Conservation (phyloP, 768 basidiomycete species). For the Phylloporus sp. region DNA sequence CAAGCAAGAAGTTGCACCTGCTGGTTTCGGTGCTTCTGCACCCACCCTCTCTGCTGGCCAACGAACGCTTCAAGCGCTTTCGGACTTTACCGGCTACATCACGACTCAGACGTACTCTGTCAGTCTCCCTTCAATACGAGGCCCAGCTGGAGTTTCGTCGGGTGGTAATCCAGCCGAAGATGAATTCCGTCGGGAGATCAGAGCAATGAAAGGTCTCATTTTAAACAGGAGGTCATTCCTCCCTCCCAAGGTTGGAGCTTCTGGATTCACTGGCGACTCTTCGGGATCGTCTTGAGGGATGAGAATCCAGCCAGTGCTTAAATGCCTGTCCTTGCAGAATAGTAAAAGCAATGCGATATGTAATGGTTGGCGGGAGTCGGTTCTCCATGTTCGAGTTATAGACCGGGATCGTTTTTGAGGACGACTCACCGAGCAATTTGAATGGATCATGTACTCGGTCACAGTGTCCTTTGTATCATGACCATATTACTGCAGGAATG, state of each 20-base stretch:
- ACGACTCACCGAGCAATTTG: too few species aligned
- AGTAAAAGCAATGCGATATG: not conserved
- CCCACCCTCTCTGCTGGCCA: conserved; percentile 38
- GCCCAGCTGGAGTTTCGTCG: conserved; percentile 14
- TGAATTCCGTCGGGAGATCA: conserved; percentile 67
- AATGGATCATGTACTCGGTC: too few species aligned
- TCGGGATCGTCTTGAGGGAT: not conserved
- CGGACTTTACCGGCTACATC: conserved; percentile 76
- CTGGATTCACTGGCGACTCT: conserved; percentile 6
- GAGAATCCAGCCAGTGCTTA: not conserved
- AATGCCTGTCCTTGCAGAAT: not conserved
- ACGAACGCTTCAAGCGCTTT: conserved; percentile 58
- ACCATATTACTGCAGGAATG: conserved; percentile 1
- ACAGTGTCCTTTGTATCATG: too few species aligned
- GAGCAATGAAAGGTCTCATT: conserved; percentile 73
- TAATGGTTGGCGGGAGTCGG: too few species aligned
- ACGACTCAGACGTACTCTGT: conserved; percentile 62
- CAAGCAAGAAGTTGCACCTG: conserved; percentile 11
- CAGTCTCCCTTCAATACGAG: conserved; percentile 13
- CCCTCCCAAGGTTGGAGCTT: not conserved
- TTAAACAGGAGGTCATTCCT: conserved; percentile 55
- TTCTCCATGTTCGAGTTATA: too few species aligned
- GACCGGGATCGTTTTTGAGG: too few species aligned
- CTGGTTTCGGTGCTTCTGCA: conserved; percentile 5
- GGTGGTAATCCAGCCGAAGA: conserved; percentile 40